Conservation (phyloP, 352 stramenopile species). For the Hyaloperonospora brassicae region DNA sequence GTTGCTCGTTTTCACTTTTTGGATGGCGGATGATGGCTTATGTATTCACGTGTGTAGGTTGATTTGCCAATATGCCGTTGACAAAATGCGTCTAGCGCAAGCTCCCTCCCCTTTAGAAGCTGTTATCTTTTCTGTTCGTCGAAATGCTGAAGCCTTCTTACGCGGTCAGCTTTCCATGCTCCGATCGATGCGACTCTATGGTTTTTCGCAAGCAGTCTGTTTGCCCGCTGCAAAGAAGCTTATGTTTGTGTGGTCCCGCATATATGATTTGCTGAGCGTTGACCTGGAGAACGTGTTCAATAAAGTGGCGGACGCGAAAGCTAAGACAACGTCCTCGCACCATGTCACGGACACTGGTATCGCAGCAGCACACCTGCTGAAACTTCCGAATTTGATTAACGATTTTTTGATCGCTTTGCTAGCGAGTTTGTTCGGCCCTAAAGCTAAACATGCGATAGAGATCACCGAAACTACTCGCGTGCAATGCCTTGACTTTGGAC, state of each 20-base stretch:
- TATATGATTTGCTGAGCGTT: slow-evolving; percentile 52
- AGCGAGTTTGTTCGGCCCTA: slow-evolving; percentile 36
- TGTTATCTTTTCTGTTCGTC: slow-evolving; percentile 55
- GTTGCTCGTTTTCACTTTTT: neutral
- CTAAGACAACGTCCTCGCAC: slow-evolving; percentile 21
- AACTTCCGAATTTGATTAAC: slow-evolving; percentile 59
- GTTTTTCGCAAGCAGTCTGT: slow-evolving; percentile 43
- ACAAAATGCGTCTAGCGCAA: slow-evolving; percentile 39
- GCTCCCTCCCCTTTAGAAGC: slow-evolving; percentile 51
- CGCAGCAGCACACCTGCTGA: slow-evolving; percentile 39
- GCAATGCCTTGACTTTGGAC: slow-evolving; percentile 64
- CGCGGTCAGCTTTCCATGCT: slow-evolving; percentile 60
- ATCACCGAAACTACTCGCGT: slow-evolving; percentile 49
- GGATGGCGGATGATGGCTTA: slow-evolving; percentile 5
- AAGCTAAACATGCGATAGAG: slow-evolving; percentile 7
- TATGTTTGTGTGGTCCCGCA: slow-evolving; percentile 63
- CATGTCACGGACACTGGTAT: slow-evolving; percentile 24
- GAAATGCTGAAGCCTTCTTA: slow-evolving; percentile 68
- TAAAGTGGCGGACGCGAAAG: slow-evolving; percentile 20
- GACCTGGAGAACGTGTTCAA: slow-evolving; percentile 28
- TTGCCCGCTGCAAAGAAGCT: slow-evolving; percentile 68
- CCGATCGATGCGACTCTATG: slow-evolving; percentile 55
- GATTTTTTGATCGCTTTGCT: slow-evolving; percentile 59
- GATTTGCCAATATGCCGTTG: slow-evolving; percentile 40
- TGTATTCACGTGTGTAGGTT: slow-evolving; percentile 26